Conservation (phyloP, 371 early-diverging fungal genomes). For the Actinomucor elegans region DNA sequence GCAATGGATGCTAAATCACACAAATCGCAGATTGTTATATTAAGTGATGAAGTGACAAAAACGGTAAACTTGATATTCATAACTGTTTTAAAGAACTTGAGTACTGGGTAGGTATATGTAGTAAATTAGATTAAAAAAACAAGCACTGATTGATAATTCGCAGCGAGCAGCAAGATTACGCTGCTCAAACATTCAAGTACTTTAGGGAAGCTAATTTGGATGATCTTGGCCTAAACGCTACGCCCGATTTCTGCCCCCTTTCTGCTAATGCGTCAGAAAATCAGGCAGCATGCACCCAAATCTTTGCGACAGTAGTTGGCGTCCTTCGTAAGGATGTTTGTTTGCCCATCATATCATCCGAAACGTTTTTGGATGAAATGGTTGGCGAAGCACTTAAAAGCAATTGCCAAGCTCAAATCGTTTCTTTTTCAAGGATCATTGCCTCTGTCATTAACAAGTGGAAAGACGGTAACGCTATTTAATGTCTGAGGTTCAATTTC, state of each 20-base stretch:
- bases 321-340: not conserved
- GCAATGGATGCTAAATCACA: not conserved
- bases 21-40: not conserved
- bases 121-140: not conserved
- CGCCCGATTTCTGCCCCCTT: conserved; percentile 4
- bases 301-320: conserved; percentile 8
- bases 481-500: not conserved
- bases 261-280: not conserved
- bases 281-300: conserved; percentile 5
- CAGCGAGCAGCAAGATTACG: conserved; percentile 15
- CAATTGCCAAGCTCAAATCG: conserved; percentile 27
- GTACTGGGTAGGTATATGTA: not conserved
- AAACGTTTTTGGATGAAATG: conserved; percentile 40
- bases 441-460: conserved; percentile 64
- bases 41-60: conserved; percentile 1
- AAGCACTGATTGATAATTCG: not conserved
- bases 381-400: conserved; percentile 44
- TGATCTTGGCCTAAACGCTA: not conserved
- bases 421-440: conserved; percentile 46
- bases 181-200: not conserved
- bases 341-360: not conserved
- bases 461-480: conserved; percentile 37
- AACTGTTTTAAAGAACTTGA: conserved; percentile 2
- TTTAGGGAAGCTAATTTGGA: conserved; percentile 3
- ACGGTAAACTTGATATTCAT: conserved; percentile 2